Evolutionary conservation across 2,329 filamentous ascomycete genomes (phyloP).

Genomic region (Talaromyces albobiverticillius): DNA sequence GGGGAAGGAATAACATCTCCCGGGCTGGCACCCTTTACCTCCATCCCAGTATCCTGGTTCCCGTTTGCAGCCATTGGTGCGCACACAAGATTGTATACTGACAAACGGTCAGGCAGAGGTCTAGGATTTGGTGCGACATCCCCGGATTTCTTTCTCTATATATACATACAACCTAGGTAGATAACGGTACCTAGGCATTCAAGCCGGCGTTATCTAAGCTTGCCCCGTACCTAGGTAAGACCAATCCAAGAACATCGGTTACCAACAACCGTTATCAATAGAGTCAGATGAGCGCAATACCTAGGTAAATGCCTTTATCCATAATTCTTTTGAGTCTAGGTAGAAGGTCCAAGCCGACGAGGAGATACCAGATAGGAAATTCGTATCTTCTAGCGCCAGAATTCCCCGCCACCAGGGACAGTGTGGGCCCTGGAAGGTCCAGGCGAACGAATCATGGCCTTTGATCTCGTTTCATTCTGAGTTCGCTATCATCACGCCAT

Average conservation of each 20-base stretch:
- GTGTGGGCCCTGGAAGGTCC: constrained; percentile 8
- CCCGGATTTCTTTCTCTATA: not conserved
- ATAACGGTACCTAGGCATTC: not conserved
- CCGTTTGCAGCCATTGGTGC: not conserved
- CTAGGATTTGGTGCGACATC: not conserved
- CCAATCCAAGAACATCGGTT: not conserved
- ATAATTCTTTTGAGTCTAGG: too few species aligned
- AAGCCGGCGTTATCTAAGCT: not conserved
- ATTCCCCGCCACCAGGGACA: not conserved
- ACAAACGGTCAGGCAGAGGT: not conserved
- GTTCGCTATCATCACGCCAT: too few species aligned
- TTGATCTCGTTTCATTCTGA: not conserved
- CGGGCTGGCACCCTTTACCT: not conserved
- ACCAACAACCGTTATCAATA: not conserved
- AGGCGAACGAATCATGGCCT: constrained; percentile 4
- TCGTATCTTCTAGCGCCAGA: not conserved
- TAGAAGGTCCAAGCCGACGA: constrained; percentile 6
- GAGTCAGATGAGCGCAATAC: not conserved
- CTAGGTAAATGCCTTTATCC: too few species aligned
- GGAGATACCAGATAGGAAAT: not conserved
- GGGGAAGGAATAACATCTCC: not conserved
- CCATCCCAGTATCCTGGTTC: not conserved
- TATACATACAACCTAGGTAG: too few species aligned
- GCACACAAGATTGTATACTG: not conserved
- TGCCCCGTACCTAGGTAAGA: not conserved